These are phyloP conservation scores for Globisporangium spinosum DNA, from an alignment of 352 stramenopile species.

Conservation along the genomic window DNA sequence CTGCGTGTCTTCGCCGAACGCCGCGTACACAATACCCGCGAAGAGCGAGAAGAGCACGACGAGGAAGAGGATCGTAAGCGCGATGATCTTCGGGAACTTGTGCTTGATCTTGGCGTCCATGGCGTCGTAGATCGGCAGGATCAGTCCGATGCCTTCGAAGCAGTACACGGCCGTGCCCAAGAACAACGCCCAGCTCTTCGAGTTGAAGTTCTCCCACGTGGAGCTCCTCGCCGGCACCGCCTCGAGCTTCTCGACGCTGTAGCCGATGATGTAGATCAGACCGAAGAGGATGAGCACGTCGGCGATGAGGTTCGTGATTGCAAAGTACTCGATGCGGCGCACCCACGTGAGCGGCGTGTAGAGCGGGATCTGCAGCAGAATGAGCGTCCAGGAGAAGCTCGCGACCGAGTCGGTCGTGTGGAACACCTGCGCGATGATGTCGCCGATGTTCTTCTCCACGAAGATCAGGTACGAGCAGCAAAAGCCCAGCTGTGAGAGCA, in stretches of 20 bases:
- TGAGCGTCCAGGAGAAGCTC: slow-evolving; percentile 50
- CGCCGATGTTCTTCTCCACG: slow-evolving; percentile 63
- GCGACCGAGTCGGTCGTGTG: slow-evolving; percentile 36
- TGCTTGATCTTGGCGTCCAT: slow-evolving; percentile 53
- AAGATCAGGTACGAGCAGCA: slow-evolving; percentile 79
- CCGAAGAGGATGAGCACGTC: slow-evolving; percentile 58
- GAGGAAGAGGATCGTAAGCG: slow-evolving; percentile 47
- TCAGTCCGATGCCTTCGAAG: slow-evolving; percentile 69
- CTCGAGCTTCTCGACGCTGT: slow-evolving; percentile 45
- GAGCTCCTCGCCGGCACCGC: slow-evolving; percentile 22
- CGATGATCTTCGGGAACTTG: slow-evolving; percentile 55
- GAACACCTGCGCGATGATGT: slow-evolving; percentile 54
- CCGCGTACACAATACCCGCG: slow-evolving; percentile 49
- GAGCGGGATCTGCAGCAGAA: slow-evolving; percentile 58
- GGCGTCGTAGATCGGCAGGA: slow-evolving; percentile 68
- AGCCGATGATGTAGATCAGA: slow-evolving; percentile 54
- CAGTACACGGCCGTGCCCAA: slow-evolving; percentile 64
- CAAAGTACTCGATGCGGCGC: slow-evolving; percentile 72
- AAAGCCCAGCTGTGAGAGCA: slow-evolving; percentile 67
- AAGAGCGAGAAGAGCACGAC: slow-evolving; percentile 54
- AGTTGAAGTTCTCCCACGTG: slow-evolving; percentile 67
- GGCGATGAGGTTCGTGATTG: slow-evolving; percentile 61
- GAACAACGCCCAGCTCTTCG: slow-evolving; percentile 55
- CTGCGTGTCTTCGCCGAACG: slow-evolving; percentile 47
- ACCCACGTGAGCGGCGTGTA: slow-evolving; percentile 72